A percentile compares a stretch with the other conserved stretches of the same genome.
Evolutionary conservation across 106 monocot species (phyloP).

Genomic region (Allium cepa): DNA sequence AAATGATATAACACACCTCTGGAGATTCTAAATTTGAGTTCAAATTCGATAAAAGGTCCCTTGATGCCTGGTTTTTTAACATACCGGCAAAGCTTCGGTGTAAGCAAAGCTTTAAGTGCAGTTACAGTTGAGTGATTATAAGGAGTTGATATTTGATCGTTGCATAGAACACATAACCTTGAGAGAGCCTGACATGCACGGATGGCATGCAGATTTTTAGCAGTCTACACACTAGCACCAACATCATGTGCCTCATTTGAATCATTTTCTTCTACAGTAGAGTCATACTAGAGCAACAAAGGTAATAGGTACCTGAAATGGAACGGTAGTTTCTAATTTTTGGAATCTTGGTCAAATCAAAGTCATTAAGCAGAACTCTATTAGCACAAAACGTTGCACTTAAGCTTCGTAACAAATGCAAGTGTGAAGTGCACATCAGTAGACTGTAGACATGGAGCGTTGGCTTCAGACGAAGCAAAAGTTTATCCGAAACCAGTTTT

Average conservation of each 20-base stretch:
- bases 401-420: no score
- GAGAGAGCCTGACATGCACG: constrained; percentile 78
- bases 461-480: no score
- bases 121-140: constrained; percentile 56
- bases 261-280: constrained; percentile 81
- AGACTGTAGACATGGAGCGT: no score
- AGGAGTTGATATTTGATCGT: constrained; percentile 54
- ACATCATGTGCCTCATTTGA: constrained; percentile 71
- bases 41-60: constrained; percentile 70
- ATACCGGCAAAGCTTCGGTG: constrained; percentile 90
- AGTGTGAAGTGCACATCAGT: no score
- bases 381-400: no score
- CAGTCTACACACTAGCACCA: constrained; percentile 92
- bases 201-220: constrained; percentile 89
- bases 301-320: constrained; percentile 84
- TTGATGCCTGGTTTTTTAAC: constrained; percentile 57
- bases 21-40: constrained; percentile 95
- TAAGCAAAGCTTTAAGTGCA: constrained; percentile 80
- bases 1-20: constrained; percentile 42
- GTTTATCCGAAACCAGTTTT: neutral
- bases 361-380: no score
- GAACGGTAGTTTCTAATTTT: neutral
- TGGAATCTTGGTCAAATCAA: no score
- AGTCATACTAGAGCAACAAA: constrained; percentile 84
- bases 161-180: constrained; percentile 54